Base-by-base conservation (phyloP, 257 asterid genomes). In the Phtheirospermum japonicum region DNA sequence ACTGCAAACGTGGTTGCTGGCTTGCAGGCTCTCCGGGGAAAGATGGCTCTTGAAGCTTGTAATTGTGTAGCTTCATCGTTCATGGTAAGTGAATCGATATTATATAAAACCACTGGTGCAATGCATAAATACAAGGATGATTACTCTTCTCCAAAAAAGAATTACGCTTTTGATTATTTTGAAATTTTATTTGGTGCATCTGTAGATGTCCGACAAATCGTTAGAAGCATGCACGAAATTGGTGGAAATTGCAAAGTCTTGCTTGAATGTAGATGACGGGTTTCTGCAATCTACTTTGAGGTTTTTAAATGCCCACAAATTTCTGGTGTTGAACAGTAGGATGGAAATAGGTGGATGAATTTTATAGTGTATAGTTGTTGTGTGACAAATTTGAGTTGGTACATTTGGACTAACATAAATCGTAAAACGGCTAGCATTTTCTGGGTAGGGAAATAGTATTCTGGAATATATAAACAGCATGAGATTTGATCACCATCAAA, bases 31-130 rank as follows among this genome's bases (percentile, higher is more conserved):
- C 68, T 74, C 37, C 84, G 83, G 52, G 97, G 95, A 58, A 74
- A 71, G 75, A 74, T 82, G 51, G 93, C 96, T 53, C 88, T 90
- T 10, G 96, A 87, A 79, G 87, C 81, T 68, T 90, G 95, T 68
- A 75, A 83, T 72, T 84, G 87, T 71, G 34, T 87, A 67, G 93
- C 85, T 12, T 82, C 88, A 64, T 76, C 88, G 19, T 87, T 87
- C 73, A 74, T 10, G 57, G 97, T 90, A 76, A 77, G 12, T 9
- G 7, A 37, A 37, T 37, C 45, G n/a, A 8, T 37, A 8, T 56
- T 5, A 23, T 23, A 23, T 23, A 23, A 23, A n/a, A n/a, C n/a
- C n/a, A n/a, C n/a, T n/a, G n/a, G n/a, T n/a, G n/a, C n/a, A n/a
- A n/a, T n/a, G n/a, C n/a, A n/a, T n/a, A n/a, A n/a, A n/a, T n/a